A percentile compares a stretch with the other conserved stretches of the same genome.
Conservation (phyloP, 2,329 filamentous ascomycete species). For the Calonectria henricotiae region DNA sequence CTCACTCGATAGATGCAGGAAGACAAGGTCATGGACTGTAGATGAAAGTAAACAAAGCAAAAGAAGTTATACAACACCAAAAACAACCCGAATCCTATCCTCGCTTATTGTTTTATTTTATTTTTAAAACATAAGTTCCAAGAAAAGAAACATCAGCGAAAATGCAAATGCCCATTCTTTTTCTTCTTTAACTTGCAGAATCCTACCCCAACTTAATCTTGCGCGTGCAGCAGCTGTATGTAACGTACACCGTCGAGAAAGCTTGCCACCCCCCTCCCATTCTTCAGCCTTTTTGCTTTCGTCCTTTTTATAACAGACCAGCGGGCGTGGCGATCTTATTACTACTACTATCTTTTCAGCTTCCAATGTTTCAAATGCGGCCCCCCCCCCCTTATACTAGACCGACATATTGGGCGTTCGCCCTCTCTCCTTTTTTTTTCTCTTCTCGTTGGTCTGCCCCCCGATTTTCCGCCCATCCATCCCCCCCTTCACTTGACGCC, state of each 20-base stretch:
- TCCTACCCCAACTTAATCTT: conserved; percentile 22
- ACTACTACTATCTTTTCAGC: background rate
- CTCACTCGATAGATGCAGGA: background rate
- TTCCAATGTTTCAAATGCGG: conserved; percentile 1
- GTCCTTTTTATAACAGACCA: background rate
- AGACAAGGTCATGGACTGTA: background rate
- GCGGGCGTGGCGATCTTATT: conserved; percentile 12
- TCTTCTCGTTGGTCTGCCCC: conserved; percentile 10
- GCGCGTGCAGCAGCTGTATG: conserved; percentile 7
- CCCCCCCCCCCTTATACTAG: conserved; percentile 8
- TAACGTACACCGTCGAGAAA: conserved; percentile 10
- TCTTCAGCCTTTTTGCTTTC: too few species aligned
- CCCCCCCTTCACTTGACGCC: conserved; percentile 4
- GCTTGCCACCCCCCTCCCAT: background rate
- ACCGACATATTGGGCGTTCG: conserved; percentile 20
- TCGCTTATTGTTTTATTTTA: background rate
- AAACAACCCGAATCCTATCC: background rate
- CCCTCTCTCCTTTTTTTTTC: background rate
- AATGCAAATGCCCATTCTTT: background rate
- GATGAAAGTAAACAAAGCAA: background rate
- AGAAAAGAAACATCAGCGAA: conserved; percentile 18
- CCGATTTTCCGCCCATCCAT: conserved; percentile 1
- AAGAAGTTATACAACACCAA: background rate
- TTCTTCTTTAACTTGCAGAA: background rate
- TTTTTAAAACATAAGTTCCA: background rate